A percentile compares a stretch with the other conserved stretches of the same genome.
Conservation (phyloP, 78 protist genomes). For the Dictyostelium purpureum region DNA sequence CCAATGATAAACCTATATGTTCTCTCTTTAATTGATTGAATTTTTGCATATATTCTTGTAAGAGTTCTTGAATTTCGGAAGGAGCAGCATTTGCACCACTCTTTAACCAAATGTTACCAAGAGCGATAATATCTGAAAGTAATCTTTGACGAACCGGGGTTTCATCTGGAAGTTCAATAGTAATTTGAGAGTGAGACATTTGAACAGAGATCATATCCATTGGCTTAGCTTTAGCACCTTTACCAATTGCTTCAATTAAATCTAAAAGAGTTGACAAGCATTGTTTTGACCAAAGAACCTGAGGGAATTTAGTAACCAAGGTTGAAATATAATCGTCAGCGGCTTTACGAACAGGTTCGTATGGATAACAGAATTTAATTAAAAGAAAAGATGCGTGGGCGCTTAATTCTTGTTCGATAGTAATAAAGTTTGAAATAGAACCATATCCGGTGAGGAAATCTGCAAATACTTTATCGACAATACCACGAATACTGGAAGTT, state of each 20-base stretch:
- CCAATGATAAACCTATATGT: conserved; percentile 80
- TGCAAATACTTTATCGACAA: conserved; percentile 43
- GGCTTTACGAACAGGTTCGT: conserved; percentile 45
- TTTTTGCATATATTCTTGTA: conserved; percentile 66
- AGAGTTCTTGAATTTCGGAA: conserved; percentile 43
- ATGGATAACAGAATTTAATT: conserved; percentile 74
- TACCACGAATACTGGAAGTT: conserved; percentile 34
- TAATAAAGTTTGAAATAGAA: not conserved
- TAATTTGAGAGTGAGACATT: not conserved
- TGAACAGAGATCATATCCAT: conserved; percentile 55
- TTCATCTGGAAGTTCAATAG: conserved; percentile 70
- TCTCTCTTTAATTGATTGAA: conserved; percentile 16
- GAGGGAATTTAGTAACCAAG: conserved; percentile 72
- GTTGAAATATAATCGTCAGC: conserved; percentile 76
- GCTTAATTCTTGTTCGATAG: conserved; percentile 28
- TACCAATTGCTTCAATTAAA: conserved; percentile 61
- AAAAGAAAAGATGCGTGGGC: conserved; percentile 24
- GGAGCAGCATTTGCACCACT: conserved; percentile 69
- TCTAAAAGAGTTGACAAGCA: conserved; percentile 74
- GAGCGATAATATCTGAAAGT: conserved; percentile 22
- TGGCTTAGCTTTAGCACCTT: conserved; percentile 64
- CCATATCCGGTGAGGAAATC: conserved; percentile 26
- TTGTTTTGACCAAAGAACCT: conserved; percentile 65
- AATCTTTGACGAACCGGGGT: conserved; percentile 42
- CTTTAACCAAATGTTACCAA: conserved; percentile 73